phyloP scores from a whole-genome alignment of 768 basidiomycete genomes.

The Russula abietina region DNA sequence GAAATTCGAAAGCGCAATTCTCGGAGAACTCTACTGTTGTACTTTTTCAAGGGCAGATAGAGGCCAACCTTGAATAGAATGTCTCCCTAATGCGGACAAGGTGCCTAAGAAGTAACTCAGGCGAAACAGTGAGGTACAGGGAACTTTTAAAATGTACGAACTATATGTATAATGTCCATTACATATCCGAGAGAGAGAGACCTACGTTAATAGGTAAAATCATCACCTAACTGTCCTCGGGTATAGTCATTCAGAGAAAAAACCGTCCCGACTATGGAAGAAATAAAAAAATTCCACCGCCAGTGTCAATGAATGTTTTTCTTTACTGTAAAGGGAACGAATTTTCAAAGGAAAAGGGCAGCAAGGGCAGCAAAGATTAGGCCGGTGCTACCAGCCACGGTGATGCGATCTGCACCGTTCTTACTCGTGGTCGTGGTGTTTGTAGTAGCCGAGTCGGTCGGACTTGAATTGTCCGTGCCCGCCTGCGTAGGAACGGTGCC shows the following conservation, averaged over 20 bases:
- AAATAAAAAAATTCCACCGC: neutral
- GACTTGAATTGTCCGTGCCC: constrained; percentile 6
- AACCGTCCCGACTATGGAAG: neutral
- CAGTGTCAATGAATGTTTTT: neutral
- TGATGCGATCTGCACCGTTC: constrained; percentile 14
- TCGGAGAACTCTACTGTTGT: too few species aligned
- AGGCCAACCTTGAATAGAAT: too few species aligned
- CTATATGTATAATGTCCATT: constrained; percentile 13
- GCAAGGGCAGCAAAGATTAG: constrained; percentile 16
- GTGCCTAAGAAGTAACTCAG: neutral
- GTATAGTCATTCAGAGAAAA: neutral
- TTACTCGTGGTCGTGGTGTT: neutral
- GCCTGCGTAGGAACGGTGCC: neutral
- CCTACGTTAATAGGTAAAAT: neutral
- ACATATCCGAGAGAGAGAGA: neutral
- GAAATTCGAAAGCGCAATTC: too few species aligned
- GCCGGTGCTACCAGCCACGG: constrained; percentile 5
- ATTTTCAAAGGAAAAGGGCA: constrained; percentile 16
- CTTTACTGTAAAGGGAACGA: too few species aligned
- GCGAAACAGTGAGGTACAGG: neutral
- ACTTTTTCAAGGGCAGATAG: too few species aligned
- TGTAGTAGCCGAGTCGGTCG: constrained; percentile 14
- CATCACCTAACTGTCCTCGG: neutral
- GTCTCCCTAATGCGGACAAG: neutral
- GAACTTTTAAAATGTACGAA: neutral